These are phyloP conservation scores for Parachlorella kessleri DNA, from an alignment of 139 green algal species.

Conservation along the genomic window DNA sequence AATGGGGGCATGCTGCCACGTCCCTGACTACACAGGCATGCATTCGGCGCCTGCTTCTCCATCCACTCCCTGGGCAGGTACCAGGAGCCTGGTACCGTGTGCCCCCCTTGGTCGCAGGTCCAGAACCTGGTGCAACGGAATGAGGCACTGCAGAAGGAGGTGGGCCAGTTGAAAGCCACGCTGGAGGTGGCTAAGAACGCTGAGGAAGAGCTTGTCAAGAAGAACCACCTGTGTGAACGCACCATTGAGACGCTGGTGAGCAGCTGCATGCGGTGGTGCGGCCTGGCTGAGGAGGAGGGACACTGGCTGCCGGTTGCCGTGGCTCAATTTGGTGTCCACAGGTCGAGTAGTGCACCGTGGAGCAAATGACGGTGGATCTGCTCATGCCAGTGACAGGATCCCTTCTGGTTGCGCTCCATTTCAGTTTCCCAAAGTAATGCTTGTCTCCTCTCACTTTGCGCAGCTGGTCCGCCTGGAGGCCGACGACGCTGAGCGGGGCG, in stretches of 20 bases:
- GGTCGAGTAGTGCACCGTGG: not conserved
- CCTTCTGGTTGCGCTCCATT: too few species aligned
- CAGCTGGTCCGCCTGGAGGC: conserved; percentile 17
- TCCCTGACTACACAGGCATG: too few species aligned
- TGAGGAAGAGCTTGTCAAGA: conserved; percentile 68
- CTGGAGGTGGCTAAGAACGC: conserved; percentile 64
- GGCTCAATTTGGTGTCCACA: not conserved
- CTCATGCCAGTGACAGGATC: not conserved
- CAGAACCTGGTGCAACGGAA: conserved; percentile 66
- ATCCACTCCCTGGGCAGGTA: not conserved
- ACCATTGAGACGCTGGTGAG: conserved; percentile 64
- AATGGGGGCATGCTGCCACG: conserved; percentile 37
- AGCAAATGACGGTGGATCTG: not conserved
- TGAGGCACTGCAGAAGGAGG: conserved; percentile 43
- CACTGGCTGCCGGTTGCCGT: not conserved
- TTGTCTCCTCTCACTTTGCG: not conserved
- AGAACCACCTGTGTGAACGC: conserved; percentile 65
- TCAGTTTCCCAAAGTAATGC: not conserved
- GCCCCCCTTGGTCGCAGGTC: conserved; percentile 1
- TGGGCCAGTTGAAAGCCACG: conserved; percentile 59
- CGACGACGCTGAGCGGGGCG: not conserved
- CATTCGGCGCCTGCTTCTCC: not conserved
- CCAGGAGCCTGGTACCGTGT: not conserved
- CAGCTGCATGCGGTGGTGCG: not conserved
- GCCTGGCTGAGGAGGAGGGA: not conserved